A percentile compares a stretch with the other conserved stretches of the same genome.
Conservation (phyloP, 1,139 yeast species). For the Hyphopichia burtonii region DNA sequence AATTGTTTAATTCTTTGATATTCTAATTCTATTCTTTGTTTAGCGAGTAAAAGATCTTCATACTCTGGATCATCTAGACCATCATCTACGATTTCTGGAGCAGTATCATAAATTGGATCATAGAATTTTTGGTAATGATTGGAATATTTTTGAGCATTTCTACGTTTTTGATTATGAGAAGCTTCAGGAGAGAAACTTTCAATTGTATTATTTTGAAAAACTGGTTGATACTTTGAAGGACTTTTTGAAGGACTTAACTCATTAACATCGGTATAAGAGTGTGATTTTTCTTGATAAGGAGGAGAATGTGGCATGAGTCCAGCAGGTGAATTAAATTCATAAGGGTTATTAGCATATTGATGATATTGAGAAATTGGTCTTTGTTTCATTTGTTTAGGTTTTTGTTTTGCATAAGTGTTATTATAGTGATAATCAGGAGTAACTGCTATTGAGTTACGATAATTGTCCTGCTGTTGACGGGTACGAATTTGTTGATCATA, state of each 20-base stretch:
- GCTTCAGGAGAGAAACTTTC: conserved; percentile 28
- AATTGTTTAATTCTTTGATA: conserved; percentile 37
- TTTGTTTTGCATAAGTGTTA: conserved; percentile 4
- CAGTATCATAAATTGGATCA: conserved; percentile 1
- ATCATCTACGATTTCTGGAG: conserved; percentile 3
- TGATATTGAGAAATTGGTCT: conserved; percentile 20
- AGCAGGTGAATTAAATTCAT: neutral
- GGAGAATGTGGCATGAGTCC: neutral
- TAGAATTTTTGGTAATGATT: neutral
- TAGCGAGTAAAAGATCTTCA: conserved; percentile 28
- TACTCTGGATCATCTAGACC: conserved; percentile 19
- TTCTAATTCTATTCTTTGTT: conserved; percentile 42
- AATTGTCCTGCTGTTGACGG: conserved; percentile 15
- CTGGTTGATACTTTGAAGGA: conserved; percentile 5
- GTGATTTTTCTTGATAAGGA: conserved; percentile 8
- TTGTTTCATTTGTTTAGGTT: conserved; percentile 8
- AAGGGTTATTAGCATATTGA: conserved; percentile 9
- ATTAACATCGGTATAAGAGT: conserved; percentile 16
- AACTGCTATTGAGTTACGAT: conserved; percentile 11
- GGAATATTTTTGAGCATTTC: neutral
- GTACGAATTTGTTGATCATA: conserved; percentile 14
- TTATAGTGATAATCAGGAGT: conserved; percentile 11
- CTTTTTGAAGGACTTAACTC: neutral
- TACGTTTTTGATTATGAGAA: conserved; percentile 2
- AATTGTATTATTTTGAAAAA: conserved; percentile 24